Base-by-base conservation (phyloP, 345 rosid genomes). In the Populus pruinosa region DNA sequence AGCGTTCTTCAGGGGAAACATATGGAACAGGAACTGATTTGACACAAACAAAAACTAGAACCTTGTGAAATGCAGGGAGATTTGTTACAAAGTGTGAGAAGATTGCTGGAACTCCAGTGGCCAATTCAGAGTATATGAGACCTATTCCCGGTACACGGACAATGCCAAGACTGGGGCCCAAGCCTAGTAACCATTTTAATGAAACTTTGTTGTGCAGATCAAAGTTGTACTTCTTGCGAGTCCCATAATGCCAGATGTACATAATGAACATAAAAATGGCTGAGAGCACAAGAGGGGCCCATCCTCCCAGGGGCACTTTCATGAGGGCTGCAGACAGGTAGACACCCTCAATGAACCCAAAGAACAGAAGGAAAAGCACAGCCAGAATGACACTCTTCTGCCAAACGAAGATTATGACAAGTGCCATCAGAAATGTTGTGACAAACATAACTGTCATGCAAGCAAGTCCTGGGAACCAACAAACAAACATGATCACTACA, bases 141-240 rank as follows among this genome's bases (percentile, higher is more conserved):
- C 99, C 99, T 79, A 93, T 93, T 64, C 99, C 98, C 27, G 96
- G 97, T 53, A 95, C 99, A 31, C 97, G 98, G 69, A 95, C 97
- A 70, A 95, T 93, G 14, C 97, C 98, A 65, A 95, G 99, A 80
- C 98, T 93, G 65, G 99, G 99, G 47, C 94, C 99, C 85, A 95
- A 81, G 50, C 99, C 95, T 33, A 95, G 89, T 77, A 95, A 72
- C 99, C 98, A 95, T 81, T 87, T 95, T 63, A 91, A 79, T 1
- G 98, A 93, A 67, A 95, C 98, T 89, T 95, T 95, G 92, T 95
- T 95, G 84, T 93, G 98, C 69, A 95, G 88, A 81, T 93, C 99
- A 65, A 83, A 92, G 84, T 83, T 93, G 89, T 95, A 95, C 86
- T 95, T 95, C 89, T 82, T 90, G 77, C 94, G 89, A 47, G 93